Evolutionary conservation across 148 eudicot species (phyloP), one percentile per base, ranked within the genome.

Genomic region (Cornus controversa): DNA sequence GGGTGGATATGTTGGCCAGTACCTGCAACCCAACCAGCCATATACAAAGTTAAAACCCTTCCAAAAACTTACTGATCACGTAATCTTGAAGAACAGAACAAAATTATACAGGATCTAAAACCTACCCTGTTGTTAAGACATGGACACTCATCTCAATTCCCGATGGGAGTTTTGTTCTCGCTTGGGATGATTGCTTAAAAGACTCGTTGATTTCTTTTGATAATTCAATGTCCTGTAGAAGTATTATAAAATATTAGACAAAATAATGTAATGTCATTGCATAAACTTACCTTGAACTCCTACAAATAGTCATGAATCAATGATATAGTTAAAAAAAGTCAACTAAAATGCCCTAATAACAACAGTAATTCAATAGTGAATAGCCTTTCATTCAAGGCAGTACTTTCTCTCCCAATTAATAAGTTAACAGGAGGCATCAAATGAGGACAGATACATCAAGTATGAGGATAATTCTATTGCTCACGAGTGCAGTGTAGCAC

Each of bases 101-200:
- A 54, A 34, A 62, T 50, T 82, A 74, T 53, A 26, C 27, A 70
- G 8, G 25, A 64, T 24, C 10, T 64, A 31, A 47, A 78, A 78
- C 84, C 42, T 85, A 93, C 97, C 99, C 99, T 13, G 99, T 95
- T 71, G 99, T 95, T 73, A 95, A 84, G 81, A 95, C 97, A 83
- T 95, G 99, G 71, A 95, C 99, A 79, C 97, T 93, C 99, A 95
- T 86, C 88, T 95, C 99, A 60, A 95, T 95, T 82, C 99, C 99
- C 45, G 97, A 89, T 5, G 99, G 99, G 26, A 95, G 96, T 77
- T 95, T 95, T 68, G 92, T 93, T 83, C 99, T 89, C 47, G 99
- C 97, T 82, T 95, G 99, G 53, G 97, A 89, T 63, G 99, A 95
- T 86, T 91, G 97, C 82, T 85, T 93, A 85, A 95, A 95, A 20